phyloP scores from a whole-genome alignment of 2,329 filamentous ascomycete species.

The Bimuria novae-zelandiae region DNA sequence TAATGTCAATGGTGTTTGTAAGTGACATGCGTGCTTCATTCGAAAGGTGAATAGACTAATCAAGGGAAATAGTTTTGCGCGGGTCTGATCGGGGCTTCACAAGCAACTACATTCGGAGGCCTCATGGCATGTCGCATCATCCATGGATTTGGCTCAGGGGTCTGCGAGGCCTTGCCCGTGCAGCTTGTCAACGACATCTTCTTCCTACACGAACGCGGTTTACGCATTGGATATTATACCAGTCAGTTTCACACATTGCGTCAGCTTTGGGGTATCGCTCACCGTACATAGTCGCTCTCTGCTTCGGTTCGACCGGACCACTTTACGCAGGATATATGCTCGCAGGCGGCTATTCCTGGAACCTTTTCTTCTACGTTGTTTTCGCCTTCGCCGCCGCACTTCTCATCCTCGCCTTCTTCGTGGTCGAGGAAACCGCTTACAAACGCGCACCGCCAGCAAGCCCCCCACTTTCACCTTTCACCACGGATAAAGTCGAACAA shows the following conservation, averaged over 20 bases:
- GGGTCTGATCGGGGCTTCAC: constrained; percentile 50
- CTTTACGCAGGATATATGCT: constrained; percentile 67
- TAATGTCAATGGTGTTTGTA: constrained; percentile 48
- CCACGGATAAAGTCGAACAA: constrained; percentile 19
- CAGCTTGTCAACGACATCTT: constrained; percentile 56
- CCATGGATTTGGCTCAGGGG: constrained; percentile 50
- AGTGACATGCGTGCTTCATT: not conserved
- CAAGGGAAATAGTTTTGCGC: constrained; percentile 40
- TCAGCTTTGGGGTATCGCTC: constrained; percentile 4
- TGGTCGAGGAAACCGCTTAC: constrained; percentile 66
- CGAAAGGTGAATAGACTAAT: not conserved
- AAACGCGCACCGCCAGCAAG: constrained; percentile 18
- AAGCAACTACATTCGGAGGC: constrained; percentile 46
- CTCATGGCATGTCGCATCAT: constrained; percentile 52
- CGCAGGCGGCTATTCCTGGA: constrained; percentile 61
- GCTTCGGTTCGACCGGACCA: constrained; percentile 60
- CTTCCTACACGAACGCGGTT: constrained; percentile 53
- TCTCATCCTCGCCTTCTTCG: constrained; percentile 56
- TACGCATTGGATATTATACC: constrained; percentile 64
- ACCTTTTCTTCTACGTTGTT: constrained; percentile 65
- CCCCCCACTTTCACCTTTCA: not conserved
- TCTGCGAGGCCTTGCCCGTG: constrained; percentile 54
- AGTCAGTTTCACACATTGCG: not conserved
- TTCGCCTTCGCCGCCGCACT: constrained; percentile 57
- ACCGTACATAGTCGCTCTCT: constrained; percentile 55